Percentiles rank a stretch among this genome's conserved stretches.
phyloP scores from a whole-genome alignment of 2,329 filamentous ascomycete genomes.

The Neofusicoccum umdonicola region DNA sequence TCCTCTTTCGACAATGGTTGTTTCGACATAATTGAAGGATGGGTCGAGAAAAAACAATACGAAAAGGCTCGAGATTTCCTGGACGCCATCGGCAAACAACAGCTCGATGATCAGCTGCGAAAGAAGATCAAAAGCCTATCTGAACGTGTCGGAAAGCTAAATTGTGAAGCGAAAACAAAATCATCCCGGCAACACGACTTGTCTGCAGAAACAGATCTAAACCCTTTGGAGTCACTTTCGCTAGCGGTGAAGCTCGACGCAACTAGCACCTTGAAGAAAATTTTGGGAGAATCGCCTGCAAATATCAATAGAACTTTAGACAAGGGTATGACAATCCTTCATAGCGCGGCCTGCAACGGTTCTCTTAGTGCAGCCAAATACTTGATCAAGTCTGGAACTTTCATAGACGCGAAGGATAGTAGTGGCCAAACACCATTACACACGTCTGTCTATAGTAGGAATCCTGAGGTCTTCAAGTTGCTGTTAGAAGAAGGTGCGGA shows the following conservation, averaged over 20 bases:
- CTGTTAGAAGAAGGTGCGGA: not conserved
- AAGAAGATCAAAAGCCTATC: too few species aligned
- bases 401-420: not conserved
- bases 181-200: not conserved
- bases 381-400: not conserved
- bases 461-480: not conserved
- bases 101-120: too few species aligned
- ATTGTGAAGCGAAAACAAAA: too few species aligned
- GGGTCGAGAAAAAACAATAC: too few species aligned
- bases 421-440: not conserved
- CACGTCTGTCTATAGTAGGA: not conserved
- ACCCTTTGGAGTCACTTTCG: not conserved
- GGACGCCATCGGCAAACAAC: too few species aligned
- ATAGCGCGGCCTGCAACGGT: not conserved
- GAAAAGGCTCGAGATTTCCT: too few species aligned
- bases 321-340: not conserved
- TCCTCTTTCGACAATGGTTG: too few species aligned
- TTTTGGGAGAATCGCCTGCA: not conserved
- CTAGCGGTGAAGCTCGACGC: fast-evolving
- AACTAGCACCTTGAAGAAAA: fast-evolving
- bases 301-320: not conserved
- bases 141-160: too few species aligned
- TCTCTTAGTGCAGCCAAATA: not conserved
- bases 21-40: too few species aligned
- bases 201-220: not conserved